These are phyloP conservation scores for Russula abietina DNA, from an alignment of 768 basidiomycete genomes.

Conservation along the genomic window DNA sequence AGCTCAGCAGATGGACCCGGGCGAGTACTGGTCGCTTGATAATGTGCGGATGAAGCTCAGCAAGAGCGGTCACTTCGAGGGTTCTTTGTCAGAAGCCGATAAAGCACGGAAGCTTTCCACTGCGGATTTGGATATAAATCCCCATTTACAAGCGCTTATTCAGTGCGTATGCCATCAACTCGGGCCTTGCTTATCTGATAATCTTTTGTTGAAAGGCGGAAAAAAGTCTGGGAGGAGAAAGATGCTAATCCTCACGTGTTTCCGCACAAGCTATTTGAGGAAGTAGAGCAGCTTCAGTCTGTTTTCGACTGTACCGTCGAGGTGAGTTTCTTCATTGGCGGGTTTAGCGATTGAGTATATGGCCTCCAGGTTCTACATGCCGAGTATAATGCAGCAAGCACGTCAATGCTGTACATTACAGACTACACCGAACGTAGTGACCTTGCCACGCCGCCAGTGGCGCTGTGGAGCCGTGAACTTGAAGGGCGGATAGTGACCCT, in stretches of 20 bases:
- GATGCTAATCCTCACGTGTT: constrained; percentile 22
- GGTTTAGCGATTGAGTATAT: background rate
- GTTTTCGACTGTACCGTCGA: constrained; percentile 24
- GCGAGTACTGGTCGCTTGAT: constrained; percentile 24
- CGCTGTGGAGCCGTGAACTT: constrained; percentile 10
- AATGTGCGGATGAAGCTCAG: constrained; percentile 23
- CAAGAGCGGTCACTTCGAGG: constrained; percentile 17
- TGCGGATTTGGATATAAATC: constrained; percentile 9
- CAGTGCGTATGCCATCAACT: constrained; percentile 11
- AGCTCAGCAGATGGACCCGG: constrained; percentile 21
- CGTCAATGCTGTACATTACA: constrained; percentile 19
- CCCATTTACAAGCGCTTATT: constrained; percentile 11
- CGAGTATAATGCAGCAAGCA: constrained; percentile 11
- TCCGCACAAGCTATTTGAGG: constrained; percentile 20
- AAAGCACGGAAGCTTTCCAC: constrained; percentile 21
- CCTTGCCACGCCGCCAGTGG: constrained; percentile 9
- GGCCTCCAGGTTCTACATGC: constrained; percentile 17
- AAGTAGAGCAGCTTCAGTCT: constrained; percentile 10
- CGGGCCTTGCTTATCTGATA: background rate
- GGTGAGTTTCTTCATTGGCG: background rate
- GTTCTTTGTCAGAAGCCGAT: constrained; percentile 17
- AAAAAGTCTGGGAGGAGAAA: constrained; percentile 23
- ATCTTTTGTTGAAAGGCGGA: constrained; percentile 15
- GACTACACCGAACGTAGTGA: constrained; percentile 22
- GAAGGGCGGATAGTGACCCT: constrained; percentile 15